These are phyloP conservation scores for Cucumis hystrix DNA, from an alignment of 306 rosid genomes.

Conservation along the genomic window DNA sequence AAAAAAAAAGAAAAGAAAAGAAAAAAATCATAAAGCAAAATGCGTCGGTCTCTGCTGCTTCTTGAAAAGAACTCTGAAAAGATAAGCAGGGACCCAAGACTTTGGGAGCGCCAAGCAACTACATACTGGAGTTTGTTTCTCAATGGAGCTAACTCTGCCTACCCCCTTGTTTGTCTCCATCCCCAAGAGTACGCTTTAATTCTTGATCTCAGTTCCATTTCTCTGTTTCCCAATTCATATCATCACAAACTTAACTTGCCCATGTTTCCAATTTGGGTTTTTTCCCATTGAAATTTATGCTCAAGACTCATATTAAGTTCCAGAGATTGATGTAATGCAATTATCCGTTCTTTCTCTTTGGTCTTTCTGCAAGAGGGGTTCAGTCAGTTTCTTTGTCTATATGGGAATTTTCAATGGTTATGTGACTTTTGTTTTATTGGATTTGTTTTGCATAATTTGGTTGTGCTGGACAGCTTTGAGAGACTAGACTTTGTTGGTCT, in stretches of 20 bases:
- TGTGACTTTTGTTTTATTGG: not conserved
- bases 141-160: slow-evolving; percentile 41
- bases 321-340: not conserved
- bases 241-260: not conserved
- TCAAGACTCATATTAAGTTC: not conserved
- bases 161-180: slow-evolving; percentile 21
- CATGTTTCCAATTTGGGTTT: not conserved
- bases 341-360: not conserved
- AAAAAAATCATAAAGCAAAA: too few relatives aligned
- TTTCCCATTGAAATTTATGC: not conserved
- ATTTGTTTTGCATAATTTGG: not conserved
- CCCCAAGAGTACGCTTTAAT: slow-evolving; percentile 29
- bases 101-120: too few relatives aligned
- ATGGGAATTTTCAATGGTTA: not conserved
- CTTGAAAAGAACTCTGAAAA: too few relatives aligned
- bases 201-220: not conserved
- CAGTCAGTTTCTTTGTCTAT: not conserved
- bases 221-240: not conserved
- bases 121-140: not conserved
- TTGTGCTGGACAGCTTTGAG: not conserved
- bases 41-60: too few relatives aligned
- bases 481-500: not conserved
- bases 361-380: not conserved
- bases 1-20: too few relatives aligned
- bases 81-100: too few relatives aligned